phyloP scores from a whole-genome alignment of 2,329 filamentous ascomycete species.

The Aspergillus quadrilineatus region DNA sequence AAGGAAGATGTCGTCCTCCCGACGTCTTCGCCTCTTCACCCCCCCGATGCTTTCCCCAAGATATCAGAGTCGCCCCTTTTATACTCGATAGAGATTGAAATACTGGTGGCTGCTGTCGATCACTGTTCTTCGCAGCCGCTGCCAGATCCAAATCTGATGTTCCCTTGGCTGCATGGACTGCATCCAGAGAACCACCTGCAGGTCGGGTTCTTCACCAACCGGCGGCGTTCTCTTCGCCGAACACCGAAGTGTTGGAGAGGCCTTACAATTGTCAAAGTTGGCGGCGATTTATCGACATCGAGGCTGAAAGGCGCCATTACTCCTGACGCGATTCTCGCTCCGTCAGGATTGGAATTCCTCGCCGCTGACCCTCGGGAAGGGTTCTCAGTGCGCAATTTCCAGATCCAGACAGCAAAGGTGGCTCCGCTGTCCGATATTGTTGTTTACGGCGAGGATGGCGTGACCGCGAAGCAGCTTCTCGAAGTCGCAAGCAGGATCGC shows the following conservation, averaged over 20 bases:
- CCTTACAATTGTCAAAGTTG: constrained; percentile 83
- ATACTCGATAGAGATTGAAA: constrained; percentile 69
- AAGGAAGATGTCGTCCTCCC: constrained; percentile 55
- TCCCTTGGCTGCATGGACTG: constrained; percentile 93
- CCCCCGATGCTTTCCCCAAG: constrained; percentile 64
- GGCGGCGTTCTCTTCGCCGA: constrained; percentile 67
- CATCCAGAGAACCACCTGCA: constrained; percentile 88
- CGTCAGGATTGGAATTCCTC: constrained; percentile 62
- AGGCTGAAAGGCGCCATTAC: constrained; percentile 85
- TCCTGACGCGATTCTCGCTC: constrained; percentile 73
- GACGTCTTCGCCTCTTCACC: constrained; percentile 70
- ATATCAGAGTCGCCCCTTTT: constrained; percentile 59
- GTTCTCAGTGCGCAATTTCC: constrained; percentile 95
- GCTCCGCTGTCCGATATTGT: constrained; percentile 89
- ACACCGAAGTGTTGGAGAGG: constrained; percentile 75
- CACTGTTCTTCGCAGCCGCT: constrained; percentile 75
- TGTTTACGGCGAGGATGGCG: constrained; percentile 76
- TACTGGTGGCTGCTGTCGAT: constrained; percentile 71
- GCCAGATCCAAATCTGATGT: constrained; percentile 80
- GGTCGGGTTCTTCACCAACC: constrained; percentile 80
- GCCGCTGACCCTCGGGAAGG: constrained; percentile 84
- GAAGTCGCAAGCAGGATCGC: constrained; percentile 65
- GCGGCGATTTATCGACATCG: constrained; percentile 70
- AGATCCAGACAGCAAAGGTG: constrained; percentile 88
- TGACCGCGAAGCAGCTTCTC: constrained; percentile 62